Evolutionary conservation across 2,329 filamentous ascomycete genomes (phyloP).

Genomic region (Penicillium sumatraense): DNA sequence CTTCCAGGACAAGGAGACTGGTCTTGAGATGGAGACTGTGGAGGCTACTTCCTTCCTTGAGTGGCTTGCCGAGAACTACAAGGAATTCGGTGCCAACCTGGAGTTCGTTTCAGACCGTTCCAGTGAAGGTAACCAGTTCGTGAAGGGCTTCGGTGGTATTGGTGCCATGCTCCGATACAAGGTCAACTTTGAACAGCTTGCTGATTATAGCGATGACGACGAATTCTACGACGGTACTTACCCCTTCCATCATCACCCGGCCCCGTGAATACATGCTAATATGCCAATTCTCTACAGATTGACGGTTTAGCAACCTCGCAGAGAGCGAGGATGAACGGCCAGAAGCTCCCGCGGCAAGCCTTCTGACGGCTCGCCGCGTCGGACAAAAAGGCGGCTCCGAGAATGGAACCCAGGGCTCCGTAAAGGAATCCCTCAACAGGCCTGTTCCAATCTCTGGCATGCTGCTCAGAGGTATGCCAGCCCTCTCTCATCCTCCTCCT

Average conservation of each 20-base stretch:
- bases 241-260: not conserved
- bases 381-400: constrained; percentile 40
- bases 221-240: constrained; percentile 80
- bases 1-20: constrained; percentile 95
- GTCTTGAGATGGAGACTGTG: constrained; percentile 94
- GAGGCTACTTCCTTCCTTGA: constrained; percentile 94
- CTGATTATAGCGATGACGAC: constrained; percentile 86
- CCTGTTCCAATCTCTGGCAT: constrained; percentile 40
- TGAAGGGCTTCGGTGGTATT: constrained; percentile 98
- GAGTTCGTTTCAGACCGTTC: constrained; percentile 98
- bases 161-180: constrained; percentile 98
- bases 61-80: constrained; percentile 98
- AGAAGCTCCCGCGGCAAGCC: constrained; percentile 56
- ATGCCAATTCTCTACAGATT: too few relatives aligned
- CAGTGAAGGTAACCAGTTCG: constrained; percentile 98
- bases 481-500: not conserved
- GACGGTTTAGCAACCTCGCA: constrained; percentile 87
- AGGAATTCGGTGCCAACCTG: constrained; percentile 91
- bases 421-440: constrained; percentile 34
- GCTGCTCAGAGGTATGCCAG: constrained; percentile 42
- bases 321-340: constrained; percentile 81
- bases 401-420: constrained; percentile 37
- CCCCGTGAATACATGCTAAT: too few relatives aligned
- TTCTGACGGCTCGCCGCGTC: constrained; percentile 59
- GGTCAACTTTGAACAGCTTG: constrained; percentile 99